phyloP scores from a whole-genome alignment of 805 yeast species.

The Maudiozyma turicensis region DNA sequence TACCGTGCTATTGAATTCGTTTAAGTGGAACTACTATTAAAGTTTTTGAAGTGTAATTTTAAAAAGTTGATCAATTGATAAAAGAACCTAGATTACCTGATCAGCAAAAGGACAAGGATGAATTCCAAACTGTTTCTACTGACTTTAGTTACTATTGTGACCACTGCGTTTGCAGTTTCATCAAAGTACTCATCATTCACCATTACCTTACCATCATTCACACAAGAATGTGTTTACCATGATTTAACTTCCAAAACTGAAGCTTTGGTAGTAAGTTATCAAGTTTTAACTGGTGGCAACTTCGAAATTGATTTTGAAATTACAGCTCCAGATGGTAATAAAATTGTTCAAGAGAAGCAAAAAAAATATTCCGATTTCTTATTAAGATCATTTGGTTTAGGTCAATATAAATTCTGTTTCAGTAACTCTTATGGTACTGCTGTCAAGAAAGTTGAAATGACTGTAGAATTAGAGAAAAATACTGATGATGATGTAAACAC shows the following conservation, averaged over 20 bases:
- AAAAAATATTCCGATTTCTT: constrained; percentile 57
- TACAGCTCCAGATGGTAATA: constrained; percentile 43
- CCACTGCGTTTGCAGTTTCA: constrained; percentile 11
- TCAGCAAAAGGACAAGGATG: background rate
- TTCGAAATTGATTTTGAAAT: constrained; percentile 58
- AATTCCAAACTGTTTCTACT: constrained; percentile 1
- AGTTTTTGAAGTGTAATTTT: too few species aligned
- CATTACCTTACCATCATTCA: constrained; percentile 32
- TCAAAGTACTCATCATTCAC: constrained; percentile 29
- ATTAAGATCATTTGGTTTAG: constrained; percentile 45
- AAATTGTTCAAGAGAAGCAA: constrained; percentile 41
- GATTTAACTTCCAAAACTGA: constrained; percentile 31
- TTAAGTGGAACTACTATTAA: too few species aligned
- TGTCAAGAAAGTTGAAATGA: constrained; percentile 55
- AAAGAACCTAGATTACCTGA: background rate
- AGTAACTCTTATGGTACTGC: constrained; percentile 55
- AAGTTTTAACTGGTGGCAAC: constrained; percentile 57
- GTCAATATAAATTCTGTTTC: constrained; percentile 61
- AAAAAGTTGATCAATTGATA: too few species aligned
- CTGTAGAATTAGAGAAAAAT: constrained; percentile 41
- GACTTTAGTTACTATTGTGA: constrained; percentile 1
- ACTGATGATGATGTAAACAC: constrained; percentile 21
- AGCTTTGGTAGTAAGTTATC: constrained; percentile 34
- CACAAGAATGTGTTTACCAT: constrained; percentile 36
- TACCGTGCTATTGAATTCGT: too few species aligned